These are phyloP conservation scores for Myxozyma udenii DNA, from an alignment of 805 yeast species.

Conservation along the genomic window DNA sequence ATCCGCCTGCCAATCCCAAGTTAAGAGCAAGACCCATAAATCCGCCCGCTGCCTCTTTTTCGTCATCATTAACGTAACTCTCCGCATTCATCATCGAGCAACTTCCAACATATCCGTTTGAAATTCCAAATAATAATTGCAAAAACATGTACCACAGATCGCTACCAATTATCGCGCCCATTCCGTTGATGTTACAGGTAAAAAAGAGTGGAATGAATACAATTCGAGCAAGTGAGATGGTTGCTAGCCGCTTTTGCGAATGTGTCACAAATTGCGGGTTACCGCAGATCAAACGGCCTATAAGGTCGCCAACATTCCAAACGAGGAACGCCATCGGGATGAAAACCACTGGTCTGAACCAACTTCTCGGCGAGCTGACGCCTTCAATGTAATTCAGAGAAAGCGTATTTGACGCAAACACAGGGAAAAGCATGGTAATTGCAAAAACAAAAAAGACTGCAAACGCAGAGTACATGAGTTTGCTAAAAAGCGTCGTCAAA, in stretches of 20 bases:
- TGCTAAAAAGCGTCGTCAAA: constrained; percentile 56
- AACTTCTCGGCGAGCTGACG: constrained; percentile 14
- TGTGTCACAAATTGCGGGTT: constrained; percentile 30
- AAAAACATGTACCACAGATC: constrained; percentile 65
- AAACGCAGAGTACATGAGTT: constrained; percentile 59
- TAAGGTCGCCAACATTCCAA: constrained; percentile 88
- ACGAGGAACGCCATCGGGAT: constrained; percentile 75
- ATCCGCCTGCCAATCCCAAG: constrained; percentile 74
- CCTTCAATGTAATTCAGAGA: constrained; percentile 46
- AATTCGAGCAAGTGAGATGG: constrained; percentile 20
- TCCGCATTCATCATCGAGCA: constrained; percentile 77
- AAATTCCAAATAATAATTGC: constrained; percentile 77
- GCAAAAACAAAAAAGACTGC: constrained; percentile 73
- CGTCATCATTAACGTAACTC: constrained; percentile 56
- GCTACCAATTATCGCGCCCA: constrained; percentile 44
- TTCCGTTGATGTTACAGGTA: constrained; percentile 56
- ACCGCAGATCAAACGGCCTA: constrained; percentile 71
- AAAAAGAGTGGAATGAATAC: constrained; percentile 69
- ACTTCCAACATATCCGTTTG: constrained; percentile 83
- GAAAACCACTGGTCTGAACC: constrained; percentile 41
- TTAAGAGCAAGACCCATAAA: constrained; percentile 78
- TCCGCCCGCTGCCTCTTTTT: constrained; percentile 92
- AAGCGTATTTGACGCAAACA: constrained; percentile 72
- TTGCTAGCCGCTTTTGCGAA: constrained; percentile 13
- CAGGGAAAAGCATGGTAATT: constrained; percentile 78